These are phyloP conservation scores for Botrytis paeoniae DNA, from an alignment of 2,329 filamentous ascomycete species.

Conservation along the genomic window DNA sequence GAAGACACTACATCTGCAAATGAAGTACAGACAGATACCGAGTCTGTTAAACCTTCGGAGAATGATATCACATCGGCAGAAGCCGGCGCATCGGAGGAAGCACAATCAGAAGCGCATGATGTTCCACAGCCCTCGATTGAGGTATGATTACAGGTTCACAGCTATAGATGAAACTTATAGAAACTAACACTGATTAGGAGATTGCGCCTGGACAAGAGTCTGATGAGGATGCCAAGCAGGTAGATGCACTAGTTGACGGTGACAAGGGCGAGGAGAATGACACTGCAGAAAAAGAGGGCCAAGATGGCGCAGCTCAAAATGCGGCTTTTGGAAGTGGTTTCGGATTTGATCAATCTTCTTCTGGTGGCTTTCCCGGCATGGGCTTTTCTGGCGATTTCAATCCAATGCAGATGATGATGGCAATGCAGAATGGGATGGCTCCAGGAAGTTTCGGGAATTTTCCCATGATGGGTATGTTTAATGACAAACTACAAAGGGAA, in stretches of 20 bases:
- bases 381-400: slow-evolving; percentile 60
- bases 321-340: slow-evolving; percentile 39
- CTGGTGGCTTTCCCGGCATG: slow-evolving; percentile 43
- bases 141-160: slow-evolving; percentile 31
- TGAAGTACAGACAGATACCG: slow-evolving; percentile 16
- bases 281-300: slow-evolving; percentile 22
- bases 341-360: slow-evolving; percentile 43
- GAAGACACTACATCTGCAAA: slow-evolving; percentile 16
- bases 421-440: slow-evolving; percentile 67
- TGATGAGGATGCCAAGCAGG: slow-evolving; percentile 27
- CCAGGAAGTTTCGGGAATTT: slow-evolving; percentile 55
- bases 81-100: slow-evolving; percentile 21
- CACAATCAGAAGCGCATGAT: slow-evolving; percentile 36
- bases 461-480: slow-evolving; percentile 83
- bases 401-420: slow-evolving; percentile 77
- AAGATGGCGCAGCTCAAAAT: slow-evolving; percentile 23
- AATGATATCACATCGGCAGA: slow-evolving; percentile 18
- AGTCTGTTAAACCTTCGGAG: slow-evolving; percentile 14
- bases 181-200: slow-evolving; percentile 34
- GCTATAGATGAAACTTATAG: neutral
- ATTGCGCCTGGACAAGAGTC: slow-evolving; percentile 37
- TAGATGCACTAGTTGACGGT: slow-evolving; percentile 23
- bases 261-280: slow-evolving; percentile 24
- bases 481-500: neutral
- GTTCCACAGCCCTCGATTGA: slow-evolving; percentile 41